phyloP scores from a whole-genome alignment of 306 rosid species.

The Sechiopsis laciniata region DNA sequence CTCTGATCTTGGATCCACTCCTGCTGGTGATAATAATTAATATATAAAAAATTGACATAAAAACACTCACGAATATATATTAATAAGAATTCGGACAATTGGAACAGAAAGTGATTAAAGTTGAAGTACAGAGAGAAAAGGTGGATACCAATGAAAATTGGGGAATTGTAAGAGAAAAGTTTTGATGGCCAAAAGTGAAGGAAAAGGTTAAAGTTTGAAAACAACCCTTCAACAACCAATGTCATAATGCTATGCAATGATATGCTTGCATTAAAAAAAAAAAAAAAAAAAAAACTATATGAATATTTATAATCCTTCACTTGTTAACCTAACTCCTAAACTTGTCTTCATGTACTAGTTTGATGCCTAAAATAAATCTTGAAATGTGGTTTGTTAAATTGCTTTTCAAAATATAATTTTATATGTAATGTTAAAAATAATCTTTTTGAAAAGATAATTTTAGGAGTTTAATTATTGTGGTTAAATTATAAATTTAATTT shows the following conservation, averaged over 20 bases:
- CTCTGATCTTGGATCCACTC: no score
- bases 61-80: no score
- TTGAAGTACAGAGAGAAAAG: background rate
- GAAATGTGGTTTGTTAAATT: background rate
- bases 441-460: no score
- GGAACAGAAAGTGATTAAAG: constrained; percentile 1
- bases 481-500: no score
- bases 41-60: no score
- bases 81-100: no score
- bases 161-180: background rate
- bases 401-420: no score
- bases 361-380: background rate
- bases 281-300: no score
- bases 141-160: background rate
- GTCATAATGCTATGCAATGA: background rate
- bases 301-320: no score
- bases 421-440: no score
- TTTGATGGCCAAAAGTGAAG: constrained; percentile 12
- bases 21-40: no score
- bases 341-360: background rate
- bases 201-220: background rate
- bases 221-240: constrained; percentile 14
- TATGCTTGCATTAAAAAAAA: background rate
- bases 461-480: no score
- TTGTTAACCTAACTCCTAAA: background rate